Evolutionary conservation across 1,284 basidiomycete species (phyloP), one percentile per base, ranked within the genome.

Genomic region (Trichosporon ovoides): DNA sequence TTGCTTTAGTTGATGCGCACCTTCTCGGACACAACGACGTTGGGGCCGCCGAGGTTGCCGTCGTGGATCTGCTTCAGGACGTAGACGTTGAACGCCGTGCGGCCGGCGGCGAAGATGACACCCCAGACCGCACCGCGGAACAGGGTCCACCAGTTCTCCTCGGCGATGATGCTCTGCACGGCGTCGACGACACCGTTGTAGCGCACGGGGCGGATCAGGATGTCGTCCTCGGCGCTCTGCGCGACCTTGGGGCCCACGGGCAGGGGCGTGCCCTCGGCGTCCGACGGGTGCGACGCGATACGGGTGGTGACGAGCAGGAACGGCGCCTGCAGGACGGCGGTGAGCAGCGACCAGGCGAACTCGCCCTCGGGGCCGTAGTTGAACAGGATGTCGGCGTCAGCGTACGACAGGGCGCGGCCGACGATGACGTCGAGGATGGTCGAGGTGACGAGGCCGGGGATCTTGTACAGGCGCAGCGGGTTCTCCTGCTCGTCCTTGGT

Each of bases 311-410:
- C 24, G 43, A 48, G 43, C 14, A 48, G 43, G 43, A 48, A 31
- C 18, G 43, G 43, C 4, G 43, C 43, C 43, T 48, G 43, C 14
- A 48, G 16, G 16, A 48, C 18, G 19, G 43, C 43, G n/a, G 43
- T 28, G 24, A 48, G 19, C 12, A 48, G 43, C 7, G 43, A 48
- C 43, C 43, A 48, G 16, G 43, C 43, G 24, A 48, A 48, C 43
- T 48, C 43, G 43, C 43, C 43, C 22, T 48, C 43, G 43, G 43
- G 43, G 28, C 43, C 43, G 24, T 48, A 48, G 43, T 31, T 48
- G 22, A 22, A 48, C 22, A 48, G 43, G 28, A 48, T 48, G 43
- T 48, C 43, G 43, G 43, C 43, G 43, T 48, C 43, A 16, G 43
- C 43, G 24, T 28, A 48, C 13, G 43, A 28, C 22, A 48, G 43